These are phyloP conservation scores for Trichoderma gracile DNA, from an alignment of 2,329 filamentous ascomycete genomes.

Conservation along the genomic window DNA sequence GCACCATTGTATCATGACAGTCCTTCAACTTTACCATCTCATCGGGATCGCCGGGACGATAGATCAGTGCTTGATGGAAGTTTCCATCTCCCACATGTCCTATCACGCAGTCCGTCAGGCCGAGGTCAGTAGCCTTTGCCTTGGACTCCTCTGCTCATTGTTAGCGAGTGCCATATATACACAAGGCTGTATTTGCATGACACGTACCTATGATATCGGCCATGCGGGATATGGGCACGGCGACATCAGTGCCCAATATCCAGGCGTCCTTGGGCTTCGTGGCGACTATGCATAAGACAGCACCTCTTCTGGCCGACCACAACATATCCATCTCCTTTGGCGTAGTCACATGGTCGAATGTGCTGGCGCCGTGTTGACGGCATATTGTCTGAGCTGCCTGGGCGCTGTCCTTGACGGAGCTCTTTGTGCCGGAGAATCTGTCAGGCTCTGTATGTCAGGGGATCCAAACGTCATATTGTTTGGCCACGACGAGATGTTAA, in stretches of 20 bases:
- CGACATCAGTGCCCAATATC: conserved; percentile 80
- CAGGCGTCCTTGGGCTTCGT: conserved; percentile 60
- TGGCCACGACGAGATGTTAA: too few species aligned
- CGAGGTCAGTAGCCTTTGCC: conserved; percentile 61
- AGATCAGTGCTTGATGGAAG: conserved; percentile 60
- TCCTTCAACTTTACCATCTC: conserved; percentile 57
- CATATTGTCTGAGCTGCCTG: conserved; percentile 58
- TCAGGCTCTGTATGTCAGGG: not conserved
- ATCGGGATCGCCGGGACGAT: conserved; percentile 52
- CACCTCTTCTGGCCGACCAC: conserved; percentile 75
- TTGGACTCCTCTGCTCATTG: conserved; percentile 59
- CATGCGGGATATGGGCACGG: conserved; percentile 70
- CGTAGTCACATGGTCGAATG: conserved; percentile 67
- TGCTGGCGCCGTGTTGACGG: conserved; percentile 51
- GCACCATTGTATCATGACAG: conserved; percentile 69
- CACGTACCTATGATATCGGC: conserved; percentile 63
- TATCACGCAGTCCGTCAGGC: conserved; percentile 65
- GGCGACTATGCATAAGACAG: conserved; percentile 71
- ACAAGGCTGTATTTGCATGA: not conserved
- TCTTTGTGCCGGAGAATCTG: conserved; percentile 64
- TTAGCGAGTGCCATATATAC: conserved; percentile 7
- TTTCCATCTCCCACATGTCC: conserved; percentile 76
- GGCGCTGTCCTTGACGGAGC: conserved; percentile 60
- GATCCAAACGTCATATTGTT: not conserved
- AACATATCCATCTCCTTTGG: conserved; percentile 67